Percentiles rank a stretch among this genome's conserved stretches.
phyloP scores from a whole-genome alignment of 768 basidiomycete species.

The Suillus placidus region DNA sequence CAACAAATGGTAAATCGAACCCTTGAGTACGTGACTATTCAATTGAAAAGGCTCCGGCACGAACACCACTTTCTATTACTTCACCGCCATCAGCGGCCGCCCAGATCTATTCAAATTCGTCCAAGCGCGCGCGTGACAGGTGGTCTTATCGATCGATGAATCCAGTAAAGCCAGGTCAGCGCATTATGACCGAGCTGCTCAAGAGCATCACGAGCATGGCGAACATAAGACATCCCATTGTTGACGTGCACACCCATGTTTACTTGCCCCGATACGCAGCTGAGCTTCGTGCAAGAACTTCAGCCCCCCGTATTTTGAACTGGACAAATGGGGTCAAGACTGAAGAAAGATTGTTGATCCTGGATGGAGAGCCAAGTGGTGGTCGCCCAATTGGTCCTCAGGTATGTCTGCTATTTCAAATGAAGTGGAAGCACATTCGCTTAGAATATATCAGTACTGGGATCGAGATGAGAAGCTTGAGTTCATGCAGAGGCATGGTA shows the following conservation, averaged over 20 bases:
- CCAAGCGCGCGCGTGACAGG: constrained; percentile 2
- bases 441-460: constrained; percentile 57
- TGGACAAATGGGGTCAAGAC: constrained; percentile 39
- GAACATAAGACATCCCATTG: constrained; percentile 43
- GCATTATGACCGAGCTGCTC: constrained; percentile 28
- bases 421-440: not conserved
- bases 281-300: constrained; percentile 62
- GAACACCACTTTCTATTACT: not conserved
- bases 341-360: constrained; percentile 74
- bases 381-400: constrained; percentile 83
- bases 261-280: constrained; percentile 81
- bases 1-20: not conserved
- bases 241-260: constrained; percentile 87
- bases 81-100: not conserved
- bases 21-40: not conserved
- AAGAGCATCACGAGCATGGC: constrained; percentile 18
- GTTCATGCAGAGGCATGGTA: constrained; percentile 86
- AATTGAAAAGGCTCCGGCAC: not conserved
- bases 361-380: constrained; percentile 77
- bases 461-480: constrained; percentile 73
- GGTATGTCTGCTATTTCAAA: constrained; percentile 34
- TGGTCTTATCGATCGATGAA: constrained; percentile 29
- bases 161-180: constrained; percentile 21
- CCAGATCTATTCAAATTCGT: not conserved
- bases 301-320: constrained; percentile 68